A percentile compares a stretch with the other conserved stretches of the same genome.
Evolutionary conservation across 2,329 filamentous ascomycete genomes (phyloP).

Genomic region (Elsinoe australis): DNA sequence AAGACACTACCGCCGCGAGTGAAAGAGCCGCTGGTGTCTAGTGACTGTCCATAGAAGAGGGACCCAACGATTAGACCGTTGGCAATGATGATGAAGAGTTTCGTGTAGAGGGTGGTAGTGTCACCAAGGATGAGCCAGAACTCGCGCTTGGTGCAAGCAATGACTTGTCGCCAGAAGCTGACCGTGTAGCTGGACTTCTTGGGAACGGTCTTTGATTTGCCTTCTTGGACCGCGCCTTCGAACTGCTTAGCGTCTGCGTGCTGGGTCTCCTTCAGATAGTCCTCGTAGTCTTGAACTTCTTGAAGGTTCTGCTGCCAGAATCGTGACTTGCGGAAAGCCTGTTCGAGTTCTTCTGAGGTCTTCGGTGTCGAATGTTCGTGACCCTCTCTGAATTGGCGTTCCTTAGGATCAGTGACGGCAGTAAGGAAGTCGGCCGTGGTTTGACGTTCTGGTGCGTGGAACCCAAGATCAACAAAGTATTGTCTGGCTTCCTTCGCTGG

Average conservation of each 20-base stretch:
- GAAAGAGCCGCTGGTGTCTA: conserved; percentile 55
- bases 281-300: conserved; percentile 57
- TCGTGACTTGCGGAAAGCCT: conserved; percentile 56
- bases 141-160: conserved; percentile 62
- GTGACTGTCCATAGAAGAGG: conserved; percentile 62
- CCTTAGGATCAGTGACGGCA: conserved; percentile 64
- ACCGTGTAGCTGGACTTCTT: conserved; percentile 71
- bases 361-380: conserved; percentile 61
- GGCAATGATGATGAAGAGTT: conserved; percentile 68
- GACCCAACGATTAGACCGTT: conserved; percentile 70
- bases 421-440: conserved; percentile 75
- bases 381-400: conserved; percentile 59
- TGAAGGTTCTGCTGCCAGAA: conserved; percentile 53
- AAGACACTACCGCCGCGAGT: conserved; percentile 56
- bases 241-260: conserved; percentile 58
- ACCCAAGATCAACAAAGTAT: conserved; percentile 61
- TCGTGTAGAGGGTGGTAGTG: conserved; percentile 66
- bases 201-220: conserved; percentile 57
- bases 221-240: conserved; percentile 55
- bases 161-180: conserved; percentile 63
- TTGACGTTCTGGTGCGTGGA: conserved; percentile 51
- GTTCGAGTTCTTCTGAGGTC: conserved; percentile 60
- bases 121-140: conserved; percentile 74
- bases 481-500: conserved; percentile 52
- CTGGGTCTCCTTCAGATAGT: conserved; percentile 48